Conservation (phyloP, 2,329 filamentous ascomycete genomes). For the Drechslera avenae region DNA sequence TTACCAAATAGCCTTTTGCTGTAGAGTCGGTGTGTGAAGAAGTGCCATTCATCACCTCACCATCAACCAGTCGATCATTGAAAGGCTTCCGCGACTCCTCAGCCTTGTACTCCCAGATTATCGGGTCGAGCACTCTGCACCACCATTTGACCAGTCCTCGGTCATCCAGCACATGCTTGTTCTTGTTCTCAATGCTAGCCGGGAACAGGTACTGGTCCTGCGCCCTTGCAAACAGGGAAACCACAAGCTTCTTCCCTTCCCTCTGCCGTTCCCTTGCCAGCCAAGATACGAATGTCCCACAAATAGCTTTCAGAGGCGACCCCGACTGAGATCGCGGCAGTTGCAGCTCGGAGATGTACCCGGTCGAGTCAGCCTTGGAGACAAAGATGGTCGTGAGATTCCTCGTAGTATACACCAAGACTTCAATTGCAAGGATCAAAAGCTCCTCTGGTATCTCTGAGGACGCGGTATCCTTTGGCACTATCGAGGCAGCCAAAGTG, state of each 20-base stretch:
- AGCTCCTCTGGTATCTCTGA: conserved; percentile 55
- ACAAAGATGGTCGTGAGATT: conserved; percentile 88
- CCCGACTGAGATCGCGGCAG: conserved; percentile 54
- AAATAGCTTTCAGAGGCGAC: conserved; percentile 78
- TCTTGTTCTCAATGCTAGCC: conserved; percentile 79
- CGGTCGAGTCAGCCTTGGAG: conserved; percentile 95
- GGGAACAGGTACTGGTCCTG: conserved; percentile 96
- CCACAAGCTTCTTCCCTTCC: conserved; percentile 68
- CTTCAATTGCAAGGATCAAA: conserved; percentile 81
- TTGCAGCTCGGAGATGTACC: conserved; percentile 73
- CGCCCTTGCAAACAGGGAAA: conserved; percentile 90
- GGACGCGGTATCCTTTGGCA: conserved; percentile 33
- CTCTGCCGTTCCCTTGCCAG: conserved; percentile 71
- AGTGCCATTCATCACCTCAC: conserved; percentile 28
- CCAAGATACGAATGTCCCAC: conserved; percentile 75
- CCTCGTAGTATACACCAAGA: conserved; percentile 82
- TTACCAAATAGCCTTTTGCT: conserved; percentile 79
- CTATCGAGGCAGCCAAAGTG: conserved; percentile 67
- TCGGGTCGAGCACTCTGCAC: conserved; percentile 82
- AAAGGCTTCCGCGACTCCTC: conserved; percentile 48
- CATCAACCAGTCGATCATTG: conserved; percentile 37
- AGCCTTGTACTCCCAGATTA: conserved; percentile 61
- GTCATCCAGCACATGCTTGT: conserved; percentile 92
- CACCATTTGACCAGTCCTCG: conserved; percentile 92
- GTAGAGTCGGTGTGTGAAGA: conserved; percentile 35